Conservation (phyloP, 1,284 basidiomycete species). For the Rhodotorula sp. region DNA sequence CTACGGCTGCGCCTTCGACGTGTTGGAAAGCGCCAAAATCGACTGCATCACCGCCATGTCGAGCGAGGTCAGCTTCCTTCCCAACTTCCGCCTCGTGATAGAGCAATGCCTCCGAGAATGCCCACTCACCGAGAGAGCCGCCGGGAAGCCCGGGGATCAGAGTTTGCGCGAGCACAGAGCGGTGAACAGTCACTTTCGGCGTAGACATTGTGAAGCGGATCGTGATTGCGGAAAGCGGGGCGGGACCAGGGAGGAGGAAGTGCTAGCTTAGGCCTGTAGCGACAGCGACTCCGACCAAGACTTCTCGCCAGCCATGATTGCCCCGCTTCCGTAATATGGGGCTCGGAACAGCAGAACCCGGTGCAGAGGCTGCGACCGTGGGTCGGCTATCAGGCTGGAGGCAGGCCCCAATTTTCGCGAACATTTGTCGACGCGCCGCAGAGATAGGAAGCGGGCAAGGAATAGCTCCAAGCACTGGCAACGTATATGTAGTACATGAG, state of each 20-base stretch:
- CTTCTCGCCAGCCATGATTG: no score
- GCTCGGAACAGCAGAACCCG: no score
- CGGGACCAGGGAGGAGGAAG: background rate
- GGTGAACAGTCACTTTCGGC: background rate
- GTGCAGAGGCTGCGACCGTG: no score
- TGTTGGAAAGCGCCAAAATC: background rate
- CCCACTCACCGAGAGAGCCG: background rate
- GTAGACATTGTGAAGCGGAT: background rate
- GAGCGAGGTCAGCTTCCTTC: background rate
- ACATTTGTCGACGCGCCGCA: no score
- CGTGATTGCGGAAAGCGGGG: background rate
- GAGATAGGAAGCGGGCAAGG: no score
- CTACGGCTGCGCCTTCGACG: background rate
- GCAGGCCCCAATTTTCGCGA: no score
- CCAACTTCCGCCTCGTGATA: background rate
- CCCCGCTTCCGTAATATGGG: no score
- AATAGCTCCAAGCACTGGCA: no score
- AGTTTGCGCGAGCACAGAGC: background rate
- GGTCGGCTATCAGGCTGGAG: no score
- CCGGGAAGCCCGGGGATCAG: constrained; percentile 1
- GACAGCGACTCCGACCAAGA: no score
- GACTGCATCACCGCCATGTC: background rate
- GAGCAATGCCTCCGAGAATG: no score
- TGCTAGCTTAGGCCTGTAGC: background rate
- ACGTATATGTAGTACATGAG: no score